Evolutionary conservation across 2,329 filamentous ascomycete genomes (phyloP).

Genomic region (Fusarium nanum): DNA sequence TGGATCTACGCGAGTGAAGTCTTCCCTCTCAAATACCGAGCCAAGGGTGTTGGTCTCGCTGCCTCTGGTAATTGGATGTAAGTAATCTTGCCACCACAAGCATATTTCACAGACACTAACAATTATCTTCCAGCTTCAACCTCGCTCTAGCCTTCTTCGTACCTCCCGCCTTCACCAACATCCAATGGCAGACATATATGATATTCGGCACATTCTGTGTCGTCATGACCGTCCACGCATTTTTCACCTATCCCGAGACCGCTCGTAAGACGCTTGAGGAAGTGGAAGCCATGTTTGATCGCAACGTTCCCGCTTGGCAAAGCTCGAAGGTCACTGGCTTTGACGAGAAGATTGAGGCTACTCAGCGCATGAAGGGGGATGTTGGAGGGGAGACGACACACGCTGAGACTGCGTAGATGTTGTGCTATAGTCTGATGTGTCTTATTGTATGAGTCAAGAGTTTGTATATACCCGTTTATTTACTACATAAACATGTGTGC

Average conservation of each 20-base stretch:
- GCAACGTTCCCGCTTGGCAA: constrained; percentile 40
- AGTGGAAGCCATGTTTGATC: constrained; percentile 40
- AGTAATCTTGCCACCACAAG: constrained; percentile 26
- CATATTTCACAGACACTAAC: not conserved
- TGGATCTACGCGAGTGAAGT: constrained; percentile 71
- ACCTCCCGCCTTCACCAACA: constrained; percentile 53
- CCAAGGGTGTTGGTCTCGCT: constrained; percentile 64
- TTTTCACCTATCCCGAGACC: constrained; percentile 69
- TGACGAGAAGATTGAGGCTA: constrained; percentile 34
- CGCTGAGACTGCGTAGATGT: constrained; percentile 33
- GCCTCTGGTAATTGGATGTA: constrained; percentile 59
- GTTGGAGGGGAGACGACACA: constrained; percentile 33
- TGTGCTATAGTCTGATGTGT: not conserved
- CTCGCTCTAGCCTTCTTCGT: constrained; percentile 55
- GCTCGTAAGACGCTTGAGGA: constrained; percentile 48
- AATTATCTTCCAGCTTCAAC: constrained; percentile 48
- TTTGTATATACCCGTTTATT: not conserved
- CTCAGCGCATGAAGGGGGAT: constrained; percentile 33
- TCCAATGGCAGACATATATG: constrained; percentile 63
- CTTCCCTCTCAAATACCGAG: constrained; percentile 60
- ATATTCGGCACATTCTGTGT: constrained; percentile 58
- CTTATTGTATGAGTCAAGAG: not conserved
- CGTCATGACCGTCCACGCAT: constrained; percentile 56
- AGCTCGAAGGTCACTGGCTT: constrained; percentile 32
- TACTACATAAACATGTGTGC: not conserved